Evolutionary conservation across 768 basidiomycete genomes (phyloP), one percentile per base, ranked within the genome.

Genomic region (Cystobasidium tubakii): DNA sequence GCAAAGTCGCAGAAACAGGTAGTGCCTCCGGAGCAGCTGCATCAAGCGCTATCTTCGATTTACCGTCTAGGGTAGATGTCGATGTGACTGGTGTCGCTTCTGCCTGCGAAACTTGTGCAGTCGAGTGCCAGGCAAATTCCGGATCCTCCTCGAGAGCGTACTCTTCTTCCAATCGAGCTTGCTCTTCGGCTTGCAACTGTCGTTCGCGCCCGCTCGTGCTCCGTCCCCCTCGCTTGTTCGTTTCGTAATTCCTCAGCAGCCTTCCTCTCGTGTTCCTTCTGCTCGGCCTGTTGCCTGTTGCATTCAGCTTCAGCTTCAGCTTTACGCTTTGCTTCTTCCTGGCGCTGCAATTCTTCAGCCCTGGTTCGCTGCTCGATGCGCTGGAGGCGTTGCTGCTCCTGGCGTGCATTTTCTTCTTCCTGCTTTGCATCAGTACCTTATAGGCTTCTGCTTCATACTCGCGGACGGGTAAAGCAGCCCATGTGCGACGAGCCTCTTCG

Each of bases 91-190:
- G 42, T 42, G 7, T 42, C 17, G 7, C 9, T 50, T 15, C 21
- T 50, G 12, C 10, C 46, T 50, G 46, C 7, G 46, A 4, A 17
- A 21, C n/a, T n/a, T 50, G 46, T n/a, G n/a, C n/a, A 9, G 12
- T n/a, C 4, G 46, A 19, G 3, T 50, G 12, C 15, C 46, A 50
- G 21, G 46, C 46, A 29, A 60, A 60, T 2, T 25, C 27, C 12
- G 57, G 57, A 29, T 60, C 57, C 33, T 60, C 57, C 21, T 60
- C 57, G 21, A 60, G 57, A 34, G 57, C 57, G 29, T 60, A 60
- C 57, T 60, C 57, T 60, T 60, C 57, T 34, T 60, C 57, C 57
- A 9, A 60, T 7, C 57, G 57, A 60, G 57, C 57, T 60, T 60
- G 57, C 33, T 60, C 57, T 15, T 60, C 57, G 4, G 57, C 57